A percentile compares a stretch with the other conserved stretches of the same genome.
phyloP scores from a whole-genome alignment of 176 grass and related monocot species.

The Saccharum officinarum region DNA sequence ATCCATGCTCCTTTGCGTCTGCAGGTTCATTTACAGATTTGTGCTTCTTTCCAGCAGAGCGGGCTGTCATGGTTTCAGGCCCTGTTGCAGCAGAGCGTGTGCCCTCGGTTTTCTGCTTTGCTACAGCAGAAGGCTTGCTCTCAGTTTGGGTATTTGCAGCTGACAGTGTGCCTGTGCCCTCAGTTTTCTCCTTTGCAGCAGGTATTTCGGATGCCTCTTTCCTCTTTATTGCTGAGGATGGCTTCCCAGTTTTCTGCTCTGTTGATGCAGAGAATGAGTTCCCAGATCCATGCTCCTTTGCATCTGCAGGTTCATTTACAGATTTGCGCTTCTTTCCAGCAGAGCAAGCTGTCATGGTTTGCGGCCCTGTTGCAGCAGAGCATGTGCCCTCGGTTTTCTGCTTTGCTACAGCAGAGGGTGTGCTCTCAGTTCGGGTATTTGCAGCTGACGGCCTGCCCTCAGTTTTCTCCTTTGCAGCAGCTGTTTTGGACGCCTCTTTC shows the following conservation, averaged over 20 bases:
- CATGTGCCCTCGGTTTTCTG: background rate
- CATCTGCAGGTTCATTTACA: background rate
- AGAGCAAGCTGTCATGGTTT: background rate
- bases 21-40: no score
- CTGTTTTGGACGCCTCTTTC: background rate
- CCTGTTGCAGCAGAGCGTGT: no score
- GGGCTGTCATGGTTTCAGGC: no score
- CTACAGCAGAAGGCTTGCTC: no score
- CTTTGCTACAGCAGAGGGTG: background rate
- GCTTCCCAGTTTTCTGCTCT: background rate
- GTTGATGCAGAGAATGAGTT: background rate
- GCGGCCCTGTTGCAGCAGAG: background rate
- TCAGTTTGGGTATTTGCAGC: no score
- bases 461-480: conserved; percentile 3
- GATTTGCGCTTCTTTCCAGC: conserved; percentile 14
- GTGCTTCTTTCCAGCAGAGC: no score
- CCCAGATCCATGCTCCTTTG: background rate
- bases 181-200: conserved; percentile 22
- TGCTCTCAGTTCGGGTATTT: background rate
- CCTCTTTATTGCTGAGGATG: background rate
- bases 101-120: background rate
- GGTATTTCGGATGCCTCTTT: no score
- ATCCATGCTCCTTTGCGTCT: background rate
- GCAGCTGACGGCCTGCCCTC: background rate
- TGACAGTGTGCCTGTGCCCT: background rate